A percentile compares a stretch with the other conserved stretches of the same genome.
These are phyloP conservation scores for Populus nigra DNA, from an alignment of 345 rosid species.

Conservation along the genomic window DNA sequence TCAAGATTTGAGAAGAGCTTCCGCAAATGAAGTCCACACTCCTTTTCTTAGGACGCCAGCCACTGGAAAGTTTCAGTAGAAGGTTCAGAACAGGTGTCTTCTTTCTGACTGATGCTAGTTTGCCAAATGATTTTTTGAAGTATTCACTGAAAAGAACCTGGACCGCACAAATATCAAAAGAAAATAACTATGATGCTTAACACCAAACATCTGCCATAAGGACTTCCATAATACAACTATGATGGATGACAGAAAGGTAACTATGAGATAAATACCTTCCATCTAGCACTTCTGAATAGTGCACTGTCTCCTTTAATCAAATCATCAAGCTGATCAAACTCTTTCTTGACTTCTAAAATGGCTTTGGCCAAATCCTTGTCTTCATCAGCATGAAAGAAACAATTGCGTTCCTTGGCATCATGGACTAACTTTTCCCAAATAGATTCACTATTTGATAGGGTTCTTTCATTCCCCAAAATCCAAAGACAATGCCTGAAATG, in stretches of 20 bases:
- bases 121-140: constrained; percentile 49
- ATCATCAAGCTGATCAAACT: constrained; percentile 40
- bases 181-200: not conserved
- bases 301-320: constrained; percentile 31
- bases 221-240: not conserved
- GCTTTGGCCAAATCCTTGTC: constrained; percentile 36
- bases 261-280: constrained; percentile 41
- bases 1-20: constrained; percentile 37
- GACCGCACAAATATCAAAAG: not conserved
- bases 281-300: constrained; percentile 37
- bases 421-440: constrained; percentile 34
- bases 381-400: constrained; percentile 46
- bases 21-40: constrained; percentile 31
- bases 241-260: not conserved
- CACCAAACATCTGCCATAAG: not conserved
- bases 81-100: constrained; percentile 31
- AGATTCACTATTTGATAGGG: constrained; percentile 32
- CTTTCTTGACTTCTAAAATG: constrained; percentile 37
- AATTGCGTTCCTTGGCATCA: constrained; percentile 41
- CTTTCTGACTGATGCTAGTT: constrained; percentile 21
- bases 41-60: constrained; percentile 51
- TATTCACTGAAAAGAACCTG: constrained; percentile 53
- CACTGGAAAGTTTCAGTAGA: constrained; percentile 39
- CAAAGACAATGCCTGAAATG: constrained; percentile 45
- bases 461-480: constrained; percentile 51